A percentile compares a stretch with the other conserved stretches of the same genome.
Conservation (phyloP, 1,139 yeast genomes). For the Pichia sp. region DNA sequence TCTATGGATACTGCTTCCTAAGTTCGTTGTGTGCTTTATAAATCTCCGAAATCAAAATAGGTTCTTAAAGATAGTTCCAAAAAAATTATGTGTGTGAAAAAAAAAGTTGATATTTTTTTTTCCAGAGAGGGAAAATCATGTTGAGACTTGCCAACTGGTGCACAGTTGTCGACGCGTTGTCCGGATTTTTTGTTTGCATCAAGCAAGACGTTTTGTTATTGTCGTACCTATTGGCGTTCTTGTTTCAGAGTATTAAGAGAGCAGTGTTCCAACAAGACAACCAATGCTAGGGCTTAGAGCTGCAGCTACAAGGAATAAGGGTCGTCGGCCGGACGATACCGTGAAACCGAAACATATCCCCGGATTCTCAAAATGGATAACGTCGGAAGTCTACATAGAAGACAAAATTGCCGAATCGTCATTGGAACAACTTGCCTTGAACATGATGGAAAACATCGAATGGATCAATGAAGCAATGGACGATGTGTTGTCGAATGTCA, state of each 20-base stretch:
- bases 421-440: conserved; percentile 25
- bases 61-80: too few relatives aligned
- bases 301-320: conserved; percentile 11
- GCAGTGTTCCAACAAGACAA: too few relatives aligned
- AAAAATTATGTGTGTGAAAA: not conserved
- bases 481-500: conserved; percentile 16
- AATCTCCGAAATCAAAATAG: too few relatives aligned
- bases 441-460: conserved; percentile 27
- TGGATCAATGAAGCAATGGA: conserved; percentile 32
- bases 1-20: too few relatives aligned
- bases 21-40: too few relatives aligned
- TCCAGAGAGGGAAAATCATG: not conserved
- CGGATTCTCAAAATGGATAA: conserved; percentile 47
- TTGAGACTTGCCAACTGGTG: not conserved
- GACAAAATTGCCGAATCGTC: conserved; percentile 27
- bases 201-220: too few relatives aligned
- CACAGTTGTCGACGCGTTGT: too few relatives aligned
- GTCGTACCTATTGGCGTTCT: too few relatives aligned
- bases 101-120: not conserved
- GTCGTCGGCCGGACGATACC: not conserved
- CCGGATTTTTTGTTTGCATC: too few relatives aligned
- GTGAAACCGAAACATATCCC: conserved; percentile 27
- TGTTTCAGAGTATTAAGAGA: too few relatives aligned
- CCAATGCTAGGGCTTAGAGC: conserved; percentile 30
- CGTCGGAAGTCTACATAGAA: conserved; percentile 37